Evolutionary conservation across 2,329 filamentous ascomycete genomes (phyloP).

Genomic region (Truncatella angustata): DNA sequence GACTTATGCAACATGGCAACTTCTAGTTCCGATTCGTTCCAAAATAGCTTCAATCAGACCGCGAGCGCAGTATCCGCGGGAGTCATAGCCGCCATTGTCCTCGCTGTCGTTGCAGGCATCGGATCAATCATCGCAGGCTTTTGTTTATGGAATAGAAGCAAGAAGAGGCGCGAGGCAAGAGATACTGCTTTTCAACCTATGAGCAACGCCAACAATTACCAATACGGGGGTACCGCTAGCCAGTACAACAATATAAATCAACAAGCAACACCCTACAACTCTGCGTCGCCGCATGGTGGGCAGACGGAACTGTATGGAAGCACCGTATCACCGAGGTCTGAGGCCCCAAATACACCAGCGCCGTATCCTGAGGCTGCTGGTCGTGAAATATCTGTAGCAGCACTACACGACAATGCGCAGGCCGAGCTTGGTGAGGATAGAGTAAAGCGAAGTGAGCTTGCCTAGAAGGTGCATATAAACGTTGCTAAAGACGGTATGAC

Average conservation of each 20-base stretch:
- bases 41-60: neutral
- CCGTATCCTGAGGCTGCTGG: neutral
- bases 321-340: neutral
- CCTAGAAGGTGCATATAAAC: too few relatives aligned
- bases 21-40: neutral
- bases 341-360: neutral
- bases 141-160: neutral
- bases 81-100: neutral
- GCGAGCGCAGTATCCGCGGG: neutral
- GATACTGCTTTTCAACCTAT: neutral
- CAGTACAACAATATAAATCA: neutral
- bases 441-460: too few relatives aligned
- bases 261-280: neutral
- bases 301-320: neutral
- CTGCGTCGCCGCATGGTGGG: neutral
- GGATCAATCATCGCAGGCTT: neutral
- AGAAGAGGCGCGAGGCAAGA: neutral
- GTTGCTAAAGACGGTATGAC: too few relatives aligned
- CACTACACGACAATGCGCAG: neutral
- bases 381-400: neutral
- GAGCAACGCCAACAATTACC: neutral
- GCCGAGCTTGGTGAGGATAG: neutral
- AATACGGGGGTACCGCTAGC: neutral
- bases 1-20: neutral
- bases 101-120: neutral